Base-by-base conservation (phyloP, 148 eudicot species). In the Dianthus caryophyllus region DNA sequence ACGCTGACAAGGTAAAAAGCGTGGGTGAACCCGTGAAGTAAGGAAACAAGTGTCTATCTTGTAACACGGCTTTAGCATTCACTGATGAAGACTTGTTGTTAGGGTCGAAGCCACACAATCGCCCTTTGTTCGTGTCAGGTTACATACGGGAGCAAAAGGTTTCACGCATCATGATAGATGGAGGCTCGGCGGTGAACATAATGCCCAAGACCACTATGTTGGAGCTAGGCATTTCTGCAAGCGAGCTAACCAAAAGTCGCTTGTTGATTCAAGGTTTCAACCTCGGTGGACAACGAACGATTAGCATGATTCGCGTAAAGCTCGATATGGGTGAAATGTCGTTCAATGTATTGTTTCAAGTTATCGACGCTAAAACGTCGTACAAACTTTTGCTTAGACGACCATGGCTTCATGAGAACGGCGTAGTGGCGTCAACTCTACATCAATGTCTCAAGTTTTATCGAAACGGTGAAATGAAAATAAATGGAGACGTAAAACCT, bases 381-480 rank as follows among this genome's bases (percentile, higher is more conserved):
- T 64, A 64, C 6, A 64, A 64, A 12, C 8, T 47, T 15, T 18
- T 65, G 15, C 27, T 65, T 16, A 44, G 43, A 2, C 11, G 17
- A 9, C 33, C 12, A 1, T 41, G 43, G 54, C 29, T 69, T 0
- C 65, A 58, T 29, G 65, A 69, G 14, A 60, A 58, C 44, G 65
- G 56, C 0, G 22, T 69, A 3, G 65, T 59, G 2, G 65, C 57
- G 20, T 69, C 27, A 10, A 57, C 64, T 8, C 72, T 57, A 1
- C 44, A 44, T 24, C 72, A 58, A 29, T 57, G 72, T 10, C 26
- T 69, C 0, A 69, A 58, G 20, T 18, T 9, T 5, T 22, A 24
- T 26, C 13, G 31, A 5, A 12, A 30, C 29, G 65, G 65, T 7
- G 57, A 58, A 2, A 69, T 5, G 8, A 69, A 46, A 14, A 56